Evolutionary conservation across 2,329 filamentous ascomycete species (phyloP).

Genomic region (Neofusicoccum sp.): DNA sequence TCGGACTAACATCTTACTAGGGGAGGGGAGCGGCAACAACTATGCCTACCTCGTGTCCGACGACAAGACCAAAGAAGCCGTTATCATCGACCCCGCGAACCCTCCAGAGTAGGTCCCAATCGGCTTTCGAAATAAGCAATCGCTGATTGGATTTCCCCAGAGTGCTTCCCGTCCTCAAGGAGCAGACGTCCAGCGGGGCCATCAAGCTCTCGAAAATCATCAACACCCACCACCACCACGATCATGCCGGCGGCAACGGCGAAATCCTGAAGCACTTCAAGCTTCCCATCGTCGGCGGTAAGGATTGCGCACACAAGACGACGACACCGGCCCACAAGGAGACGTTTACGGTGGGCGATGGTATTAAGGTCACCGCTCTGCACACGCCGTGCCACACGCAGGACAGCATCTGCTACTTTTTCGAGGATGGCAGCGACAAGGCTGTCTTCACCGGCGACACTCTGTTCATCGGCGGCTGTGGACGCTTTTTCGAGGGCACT

Average conservation of each 20-base stretch:
- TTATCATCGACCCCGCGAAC: conserved; percentile 76
- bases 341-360: conserved; percentile 75
- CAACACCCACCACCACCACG: conserved; percentile 96
- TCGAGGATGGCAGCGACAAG: conserved; percentile 71
- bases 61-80: conserved; percentile 50
- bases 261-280: conserved; percentile 68
- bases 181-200: conserved; percentile 66
- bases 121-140: not conserved
- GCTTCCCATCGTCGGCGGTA: conserved; percentile 81
- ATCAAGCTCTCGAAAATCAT: conserved; percentile 87
- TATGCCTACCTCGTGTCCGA: conserved; percentile 68
- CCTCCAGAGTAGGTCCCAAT: conserved; percentile 64
- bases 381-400: conserved; percentile 98
- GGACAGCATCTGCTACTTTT: conserved; percentile 94
- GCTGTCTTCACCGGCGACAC: conserved; percentile 96
- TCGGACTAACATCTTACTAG: conserved; percentile 42
- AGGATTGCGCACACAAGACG: conserved; percentile 78
- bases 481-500: conserved; percentile 91
- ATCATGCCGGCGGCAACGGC: conserved; percentile 89
- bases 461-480: conserved; percentile 91
- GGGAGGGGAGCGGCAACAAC: conserved; percentile 76
- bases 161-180: conserved; percentile 65
- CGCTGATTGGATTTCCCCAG: conserved; percentile 35
- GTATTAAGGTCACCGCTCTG: conserved; percentile 79
- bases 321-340: conserved; percentile 72